Base-by-base conservation (phyloP, 441 rosid genomes). In the Kokia cookei region DNA sequence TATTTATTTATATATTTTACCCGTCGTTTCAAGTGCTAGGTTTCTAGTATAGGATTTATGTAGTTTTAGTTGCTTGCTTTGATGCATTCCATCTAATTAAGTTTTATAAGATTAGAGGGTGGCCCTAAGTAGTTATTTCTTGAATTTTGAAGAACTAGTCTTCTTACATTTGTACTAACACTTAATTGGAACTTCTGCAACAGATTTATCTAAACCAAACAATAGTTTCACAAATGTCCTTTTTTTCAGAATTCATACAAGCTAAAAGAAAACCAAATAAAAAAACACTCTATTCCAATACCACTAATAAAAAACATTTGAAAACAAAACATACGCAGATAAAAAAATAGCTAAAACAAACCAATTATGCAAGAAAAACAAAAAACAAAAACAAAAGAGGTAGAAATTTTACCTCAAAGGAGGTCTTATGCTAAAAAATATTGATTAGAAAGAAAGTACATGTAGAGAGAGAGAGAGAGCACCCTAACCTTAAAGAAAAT, bases 281-380 rank as follows among this genome's bases (percentile, higher is more conserved):
- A 17, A 17, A 2, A 53, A 55, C 3, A 14, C 24, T 3, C 10
- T 12, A 70, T 37, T 14, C 43, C 26, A 27, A n/a, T 24, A 19
- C 57, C 37, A 37, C 1, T 37, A 35, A 71, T 57, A 32, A 57
- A 57, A 54, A 9, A 69, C 24, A 5, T 42, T 42, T 45, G 6
- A 73, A 50, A 63, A 63, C 12, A 26, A 50, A 35, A 22, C 62
- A 63, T 4, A 63, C 35, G 69, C 76, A 73, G 50, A 73, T 59
- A 15, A 54, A 35, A 57, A 61, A 19, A 61, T 8, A 57, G 37
- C 63, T 26, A 7, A 29, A 57, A 72, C 35, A 8, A 50, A 51
- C 14, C 50, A 45, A 7, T 63, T 45, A 50, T 37, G 62, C 12
- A 51, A 63, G 15, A 12, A 32, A 45, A 22, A 70, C 3, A 45